Percentiles rank a stretch among this genome's conserved stretches.
Evolutionary conservation across 2,329 filamentous ascomycete genomes (phyloP).

Genomic region (Talaromyces sp.): DNA sequence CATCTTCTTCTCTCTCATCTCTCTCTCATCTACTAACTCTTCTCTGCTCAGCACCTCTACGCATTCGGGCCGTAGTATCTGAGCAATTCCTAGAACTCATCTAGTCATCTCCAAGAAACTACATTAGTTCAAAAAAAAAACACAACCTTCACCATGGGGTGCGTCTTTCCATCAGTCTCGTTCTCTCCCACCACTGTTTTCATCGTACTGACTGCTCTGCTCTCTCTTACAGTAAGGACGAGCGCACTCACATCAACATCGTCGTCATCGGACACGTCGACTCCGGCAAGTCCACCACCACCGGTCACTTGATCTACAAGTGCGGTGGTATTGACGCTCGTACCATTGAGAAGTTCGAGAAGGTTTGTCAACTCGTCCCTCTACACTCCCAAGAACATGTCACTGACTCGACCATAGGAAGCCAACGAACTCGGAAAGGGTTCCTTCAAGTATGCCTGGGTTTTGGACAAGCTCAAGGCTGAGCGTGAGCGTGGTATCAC

Average conservation of each 20-base stretch:
- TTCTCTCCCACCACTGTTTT: not conserved
- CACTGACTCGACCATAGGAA: constrained; percentile 61
- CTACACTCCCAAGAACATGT: not conserved
- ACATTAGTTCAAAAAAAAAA: constrained; percentile 42
- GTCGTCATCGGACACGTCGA: constrained; percentile 99
- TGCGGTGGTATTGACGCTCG: constrained; percentile 99
- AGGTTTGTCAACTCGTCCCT: constrained; percentile 59
- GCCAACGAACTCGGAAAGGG: constrained; percentile 98
- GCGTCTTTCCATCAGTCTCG: constrained; percentile 30
- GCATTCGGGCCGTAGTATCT: constrained; percentile 50
- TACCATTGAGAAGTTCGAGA: constrained; percentile 99
- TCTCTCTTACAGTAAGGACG: constrained; percentile 69
- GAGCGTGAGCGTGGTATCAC: constrained; percentile 99
- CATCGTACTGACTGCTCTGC: constrained; percentile 17
- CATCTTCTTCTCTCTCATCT: constrained; percentile 22
- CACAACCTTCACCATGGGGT: constrained; percentile 60
- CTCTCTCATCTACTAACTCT: constrained; percentile 23
- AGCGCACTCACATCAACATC: constrained; percentile 95
- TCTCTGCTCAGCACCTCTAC: constrained; percentile 48
- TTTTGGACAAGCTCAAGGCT: constrained; percentile 99
- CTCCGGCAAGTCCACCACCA: constrained; percentile 98
- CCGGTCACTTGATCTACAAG: constrained; percentile 99
- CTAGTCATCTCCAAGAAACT: constrained; percentile 47
- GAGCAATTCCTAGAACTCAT: constrained; percentile 44
- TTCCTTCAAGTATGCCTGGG: constrained; percentile 99